These are phyloP conservation scores for Globisporangium solare DNA, from an alignment of 352 stramenopile genomes.

Conservation along the genomic window DNA sequence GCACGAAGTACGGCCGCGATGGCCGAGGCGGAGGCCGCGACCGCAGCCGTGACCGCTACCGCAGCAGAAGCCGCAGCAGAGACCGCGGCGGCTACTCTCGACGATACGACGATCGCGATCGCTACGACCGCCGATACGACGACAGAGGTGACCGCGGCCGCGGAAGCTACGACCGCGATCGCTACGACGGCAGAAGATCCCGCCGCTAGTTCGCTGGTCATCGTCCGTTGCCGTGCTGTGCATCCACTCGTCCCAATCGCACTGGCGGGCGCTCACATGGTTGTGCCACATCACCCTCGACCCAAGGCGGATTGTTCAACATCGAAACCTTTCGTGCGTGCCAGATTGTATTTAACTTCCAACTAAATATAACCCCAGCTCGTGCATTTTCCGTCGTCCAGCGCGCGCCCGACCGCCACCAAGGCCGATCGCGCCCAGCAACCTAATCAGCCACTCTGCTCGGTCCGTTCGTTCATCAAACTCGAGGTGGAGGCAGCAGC, in stretches of 20 bases:
- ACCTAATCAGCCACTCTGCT: neutral
- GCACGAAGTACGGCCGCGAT: constrained; percentile 59
- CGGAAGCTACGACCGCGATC: constrained; percentile 49
- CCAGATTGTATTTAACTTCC: constrained; percentile 52
- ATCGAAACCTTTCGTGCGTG: constrained; percentile 19
- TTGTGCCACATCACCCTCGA: neutral
- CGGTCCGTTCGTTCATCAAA: too few species aligned
- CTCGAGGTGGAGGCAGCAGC: too few species aligned
- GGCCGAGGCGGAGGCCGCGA: constrained; percentile 12
- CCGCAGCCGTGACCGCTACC: constrained; percentile 30
- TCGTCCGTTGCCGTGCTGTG: neutral
- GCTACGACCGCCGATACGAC: constrained; percentile 31
- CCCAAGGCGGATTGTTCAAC: constrained; percentile 3
- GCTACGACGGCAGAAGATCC: constrained; percentile 35
- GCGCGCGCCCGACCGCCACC: too few species aligned
- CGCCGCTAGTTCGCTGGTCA: constrained; percentile 23
- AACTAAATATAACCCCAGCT: constrained; percentile 63
- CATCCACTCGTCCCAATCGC: neutral
- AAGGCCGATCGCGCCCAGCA: neutral
- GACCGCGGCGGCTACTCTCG: constrained; percentile 32
- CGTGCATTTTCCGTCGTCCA: constrained; percentile 13
- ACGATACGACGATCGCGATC: constrained; percentile 42
- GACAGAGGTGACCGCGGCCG: constrained; percentile 42
- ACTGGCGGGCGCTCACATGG: neutral
- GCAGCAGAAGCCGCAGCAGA: constrained; percentile 37